Conservation (phyloP, 495 filamentous ascomycete species). For the Talaromyces nanjingensis region DNA sequence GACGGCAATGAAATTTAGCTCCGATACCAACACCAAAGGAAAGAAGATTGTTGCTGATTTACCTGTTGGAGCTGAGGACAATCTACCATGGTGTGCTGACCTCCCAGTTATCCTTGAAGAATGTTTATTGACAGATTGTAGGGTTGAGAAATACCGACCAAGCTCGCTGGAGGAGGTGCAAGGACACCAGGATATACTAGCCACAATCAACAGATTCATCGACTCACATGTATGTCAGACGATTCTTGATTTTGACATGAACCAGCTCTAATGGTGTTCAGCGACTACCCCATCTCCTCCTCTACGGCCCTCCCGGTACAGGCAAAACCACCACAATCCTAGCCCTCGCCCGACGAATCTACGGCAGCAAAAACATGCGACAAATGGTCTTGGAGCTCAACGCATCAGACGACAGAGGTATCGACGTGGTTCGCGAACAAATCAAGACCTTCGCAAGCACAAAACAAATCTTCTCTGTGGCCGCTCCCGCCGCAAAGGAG, state of each 20-base stretch:
- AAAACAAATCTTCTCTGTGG: constrained; percentile 59
- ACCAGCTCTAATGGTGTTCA: constrained; percentile 19
- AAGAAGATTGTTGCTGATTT: constrained; percentile 90
- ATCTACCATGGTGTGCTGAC: constrained; percentile 72
- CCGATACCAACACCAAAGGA: constrained; percentile 63
- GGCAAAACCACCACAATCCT: constrained; percentile 97
- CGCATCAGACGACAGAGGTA: constrained; percentile 93
- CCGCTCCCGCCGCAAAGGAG: constrained; percentile 35
- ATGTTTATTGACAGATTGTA: constrained; percentile 22
- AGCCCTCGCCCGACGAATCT: constrained; percentile 83
- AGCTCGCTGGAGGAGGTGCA: constrained; percentile 84
- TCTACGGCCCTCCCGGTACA: constrained; percentile 94
- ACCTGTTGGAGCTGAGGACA: constrained; percentile 89
- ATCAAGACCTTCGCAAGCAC: constrained; percentile 96
- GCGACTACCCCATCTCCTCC: constrained; percentile 90
- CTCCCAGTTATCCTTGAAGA: background rate
- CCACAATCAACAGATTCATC: constrained; percentile 95
- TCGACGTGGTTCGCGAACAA: constrained; percentile 96
- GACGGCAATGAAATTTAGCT: constrained; percentile 48
- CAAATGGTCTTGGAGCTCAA: constrained; percentile 99
- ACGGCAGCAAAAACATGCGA: constrained; percentile 83
- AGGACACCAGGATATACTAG: constrained; percentile 95
- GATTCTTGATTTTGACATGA: background rate
- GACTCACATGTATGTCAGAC: constrained; percentile 61
- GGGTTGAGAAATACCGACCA: constrained; percentile 99